Base-by-base conservation (phyloP, 1,284 basidiomycete species). In the Sphagnurus paluster region DNA sequence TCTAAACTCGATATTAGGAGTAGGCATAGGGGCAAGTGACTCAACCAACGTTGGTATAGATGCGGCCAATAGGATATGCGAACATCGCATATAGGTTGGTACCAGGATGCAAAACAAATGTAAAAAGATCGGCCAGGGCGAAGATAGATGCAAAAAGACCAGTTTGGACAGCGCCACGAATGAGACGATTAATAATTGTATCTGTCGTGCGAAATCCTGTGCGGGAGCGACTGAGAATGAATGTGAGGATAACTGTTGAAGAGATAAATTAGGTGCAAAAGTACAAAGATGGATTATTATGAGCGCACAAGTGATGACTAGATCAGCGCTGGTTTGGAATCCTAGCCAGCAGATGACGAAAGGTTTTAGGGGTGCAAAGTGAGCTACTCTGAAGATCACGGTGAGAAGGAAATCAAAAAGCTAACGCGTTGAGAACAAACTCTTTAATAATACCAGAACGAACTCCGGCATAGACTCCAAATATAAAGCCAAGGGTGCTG, bases 151-250 rank as follows among this genome's bases (percentile, higher is more conserved):
- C 65, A 29, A 76, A 73, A 10, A 74, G 48, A 29, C 64, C 64
- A 0, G 74, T 74, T 50, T 73, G 74, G 23, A 76, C 61, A 8
- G 69, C 69, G 26, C 69, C 69, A 34, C 72, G 64, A 47, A 75
- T 73, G 4, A 75, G 60, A 25, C 66, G 64, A 38, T 70, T 68
- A 42, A 76, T 59, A 26, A 73, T 59, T 0, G 56, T 66, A 35
- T 76, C 70, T 13, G 67, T 74, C 49, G 56, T 67, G 10, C 56
- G 60, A 54, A 70, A 68, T 7, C 74, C 74, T n/a, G 71, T 74
- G 34, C 68, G 61, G 2, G 66, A 66, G 17, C 62, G 65, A 24
- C 48, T 44, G 13, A 76, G 61, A 6, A 64, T 46, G 24, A 59
- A 57, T 13, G 61, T 58, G 36, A 76, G 57, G 9, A 50, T 57